phyloP scores from a whole-genome alignment of 2,329 filamentous ascomycete species.

The Orbilia quercus region DNA sequence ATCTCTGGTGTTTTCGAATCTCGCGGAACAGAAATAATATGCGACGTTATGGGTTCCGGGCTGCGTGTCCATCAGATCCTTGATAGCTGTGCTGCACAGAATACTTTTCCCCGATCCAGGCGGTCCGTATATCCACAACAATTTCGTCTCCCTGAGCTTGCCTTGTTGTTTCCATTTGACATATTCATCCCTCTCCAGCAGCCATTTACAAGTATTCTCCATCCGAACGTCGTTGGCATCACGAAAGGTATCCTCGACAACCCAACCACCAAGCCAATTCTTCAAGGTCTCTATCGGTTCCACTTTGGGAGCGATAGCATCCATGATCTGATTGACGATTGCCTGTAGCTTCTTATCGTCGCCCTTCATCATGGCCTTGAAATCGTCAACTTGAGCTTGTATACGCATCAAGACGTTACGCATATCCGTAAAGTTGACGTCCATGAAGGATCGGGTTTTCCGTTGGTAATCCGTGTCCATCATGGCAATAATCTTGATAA shows the following conservation, averaged over 20 bases:
- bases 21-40: constrained; percentile 40
- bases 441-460: constrained; percentile 36
- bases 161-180: constrained; percentile 30
- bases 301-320: constrained; percentile 32
- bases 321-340: constrained; percentile 25
- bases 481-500: constrained; percentile 31
- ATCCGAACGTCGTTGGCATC: constrained; percentile 34
- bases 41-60: constrained; percentile 37
- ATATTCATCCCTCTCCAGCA: constrained; percentile 35
- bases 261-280: constrained; percentile 38
- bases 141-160: constrained; percentile 26
- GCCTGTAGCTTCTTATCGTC: constrained; percentile 28
- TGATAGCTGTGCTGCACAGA: constrained; percentile 33
- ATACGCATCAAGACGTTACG: constrained; percentile 35
- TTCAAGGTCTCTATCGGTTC: constrained; percentile 41
- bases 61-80: constrained; percentile 36
- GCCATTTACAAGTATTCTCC: constrained; percentile 38
- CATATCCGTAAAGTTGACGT: constrained; percentile 40
- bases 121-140: constrained; percentile 36
- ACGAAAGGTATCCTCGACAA: constrained; percentile 32
- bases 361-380: constrained; percentile 32
- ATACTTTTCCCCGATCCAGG: constrained; percentile 39
- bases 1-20: constrained; percentile 40
- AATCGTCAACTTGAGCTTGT: constrained; percentile 41
- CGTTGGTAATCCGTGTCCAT: constrained; percentile 43